Percentiles rank a stretch among this genome's conserved stretches.
Conservation (phyloP, 2,329 filamentous ascomycete species). For the Chrysosphaeria jannelii region DNA sequence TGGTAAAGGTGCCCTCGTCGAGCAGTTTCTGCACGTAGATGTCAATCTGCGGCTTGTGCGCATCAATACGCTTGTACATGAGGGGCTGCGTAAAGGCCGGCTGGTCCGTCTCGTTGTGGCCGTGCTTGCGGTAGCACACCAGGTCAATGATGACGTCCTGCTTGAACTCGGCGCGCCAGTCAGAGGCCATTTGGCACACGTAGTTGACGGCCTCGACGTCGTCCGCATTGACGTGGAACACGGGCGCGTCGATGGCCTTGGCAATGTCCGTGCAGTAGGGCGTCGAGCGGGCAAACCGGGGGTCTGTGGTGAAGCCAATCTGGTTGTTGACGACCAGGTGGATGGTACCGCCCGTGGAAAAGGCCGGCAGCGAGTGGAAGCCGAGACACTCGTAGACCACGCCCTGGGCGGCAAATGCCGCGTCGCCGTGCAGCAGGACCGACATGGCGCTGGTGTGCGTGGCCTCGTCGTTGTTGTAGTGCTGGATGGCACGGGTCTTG, state of each 20-base stretch:
- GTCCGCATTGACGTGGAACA: slow-evolving; percentile 98
- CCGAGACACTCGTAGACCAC: slow-evolving; percentile 96
- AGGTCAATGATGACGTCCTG: slow-evolving; percentile 94
- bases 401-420: slow-evolving; percentile 86
- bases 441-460: slow-evolving; percentile 77
- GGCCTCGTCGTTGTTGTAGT: slow-evolving; percentile 94
- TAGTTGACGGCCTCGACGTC: slow-evolving; percentile 97
- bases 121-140: slow-evolving; percentile 96
- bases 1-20: slow-evolving; percentile 78
- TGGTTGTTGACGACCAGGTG: slow-evolving; percentile 98
- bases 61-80: slow-evolving; percentile 95
- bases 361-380: slow-evolving; percentile 82
- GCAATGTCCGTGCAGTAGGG: slow-evolving; percentile 98
- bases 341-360: slow-evolving; percentile 90
- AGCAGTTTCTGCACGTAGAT: slow-evolving; percentile 80
- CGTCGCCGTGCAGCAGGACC: slow-evolving; percentile 86
- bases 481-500: slow-evolving; percentile 91
- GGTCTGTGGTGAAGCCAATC: slow-evolving; percentile 97
- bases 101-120: slow-evolving; percentile 98
- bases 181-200: slow-evolving; percentile 83
- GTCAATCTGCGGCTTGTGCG: slow-evolving; percentile 60
- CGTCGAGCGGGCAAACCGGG: slow-evolving; percentile 85
- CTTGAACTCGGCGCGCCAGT: slow-evolving; percentile 97
- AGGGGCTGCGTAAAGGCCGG: slow-evolving; percentile 97
- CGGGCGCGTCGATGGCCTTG: slow-evolving; percentile 91